phyloP scores from a whole-genome alignment of 129 eudicot genomes.

The Centrapalus pauciflorus region DNA sequence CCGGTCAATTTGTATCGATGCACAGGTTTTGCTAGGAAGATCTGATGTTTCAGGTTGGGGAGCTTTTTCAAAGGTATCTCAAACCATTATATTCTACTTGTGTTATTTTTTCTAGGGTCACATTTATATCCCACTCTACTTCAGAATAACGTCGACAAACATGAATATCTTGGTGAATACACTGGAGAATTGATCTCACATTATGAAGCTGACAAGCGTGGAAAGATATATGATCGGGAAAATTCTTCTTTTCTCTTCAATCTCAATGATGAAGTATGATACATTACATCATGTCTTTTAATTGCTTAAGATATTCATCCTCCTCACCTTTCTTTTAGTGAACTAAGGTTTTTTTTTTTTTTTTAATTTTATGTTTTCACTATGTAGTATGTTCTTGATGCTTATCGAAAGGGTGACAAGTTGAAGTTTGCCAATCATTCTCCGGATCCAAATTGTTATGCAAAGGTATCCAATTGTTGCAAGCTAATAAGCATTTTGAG shows the following conservation, averaged over 20 bases:
- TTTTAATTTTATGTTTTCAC: conserved; percentile 10
- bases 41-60: conserved; percentile 95
- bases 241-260: conserved; percentile 78
- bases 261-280: conserved; percentile 67
- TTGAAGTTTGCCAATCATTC: conserved; percentile 93
- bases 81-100: not conserved
- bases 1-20: conserved; percentile 5
- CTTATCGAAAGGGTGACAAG: conserved; percentile 82
- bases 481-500: no score
- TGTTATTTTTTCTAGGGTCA: conserved; percentile 3
- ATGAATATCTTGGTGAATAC: conserved; percentile 85
- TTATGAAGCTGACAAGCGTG: conserved; percentile 81
- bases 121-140: not conserved
- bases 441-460: conserved; percentile 85
- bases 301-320: not conserved
- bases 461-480: no score
- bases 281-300: not conserved
- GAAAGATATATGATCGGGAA: conserved; percentile 71
- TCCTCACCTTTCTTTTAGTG: not conserved
- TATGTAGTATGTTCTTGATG: conserved; percentile 84
- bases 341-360: not conserved
- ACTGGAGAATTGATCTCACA: conserved; percentile 83
- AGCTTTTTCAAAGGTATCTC: conserved; percentile 69
- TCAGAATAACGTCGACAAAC: conserved; percentile 60
- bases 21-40: conserved; percentile 66